Base-by-base conservation (phyloP, 345 rosid species). In the Sonneratia alba region DNA sequence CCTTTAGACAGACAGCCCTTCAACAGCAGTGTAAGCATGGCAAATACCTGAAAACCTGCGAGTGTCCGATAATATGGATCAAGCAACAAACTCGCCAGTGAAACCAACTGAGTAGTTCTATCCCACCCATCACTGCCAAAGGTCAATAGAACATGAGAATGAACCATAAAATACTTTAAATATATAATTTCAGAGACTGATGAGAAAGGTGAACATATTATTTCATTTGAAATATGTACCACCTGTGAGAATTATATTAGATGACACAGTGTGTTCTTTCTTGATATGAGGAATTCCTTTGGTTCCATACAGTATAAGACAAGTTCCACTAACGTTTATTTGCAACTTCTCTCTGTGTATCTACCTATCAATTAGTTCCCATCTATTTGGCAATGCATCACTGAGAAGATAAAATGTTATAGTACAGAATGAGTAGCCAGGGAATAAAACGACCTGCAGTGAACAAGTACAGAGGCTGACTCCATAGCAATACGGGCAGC, bases 81-180 rank as follows among this genome's bases (percentile, higher is more conserved):
- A 75, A 92, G 98, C 76, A 92, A 77, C 81, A 96, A 80, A 77
- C 87, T 87, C 68, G 99, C 96, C 49, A 96, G 94, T 78, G 99
- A 80, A 83, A 91, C 90, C 85, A 95, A 77, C 83, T 95, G 99
- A 67, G 90, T 87, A 72, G 99, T 96, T 88, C 99, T 88, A 82
- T 96, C 99, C 99, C 99, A 96, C 71, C 99, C 99, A 80, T 96
- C 99, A 77, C 99, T 96, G 80, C 80, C 37, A 62, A 62, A 27
- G 38, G 32, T 27, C 6, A 61, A 61, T 7, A 24, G 24, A 24
- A 61, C 12, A 27, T 22, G 65, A 61, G 24, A 61, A 61, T 9
- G 15, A 10, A 61, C 65, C 3, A 21, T 22, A 57, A 49, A 49
- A 13, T 49, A 49, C 18, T 8, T 13, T 18, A 49, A 48, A 48